Conservation (phyloP, 2,329 filamentous ascomycete species). For the Tetracladium maxilliforme region DNA sequence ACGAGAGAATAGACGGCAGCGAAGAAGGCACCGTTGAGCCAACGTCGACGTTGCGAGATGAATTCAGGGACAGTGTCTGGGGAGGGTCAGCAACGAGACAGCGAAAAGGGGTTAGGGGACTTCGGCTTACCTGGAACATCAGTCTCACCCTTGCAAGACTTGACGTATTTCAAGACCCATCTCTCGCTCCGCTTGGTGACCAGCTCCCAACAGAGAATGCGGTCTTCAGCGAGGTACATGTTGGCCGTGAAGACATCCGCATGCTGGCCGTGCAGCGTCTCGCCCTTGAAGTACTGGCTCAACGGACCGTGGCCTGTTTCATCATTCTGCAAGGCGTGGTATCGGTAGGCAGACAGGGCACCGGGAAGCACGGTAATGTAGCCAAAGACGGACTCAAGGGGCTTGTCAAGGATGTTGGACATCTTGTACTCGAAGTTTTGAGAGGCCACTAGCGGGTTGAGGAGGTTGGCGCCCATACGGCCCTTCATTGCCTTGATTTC, state of each 20-base stretch:
- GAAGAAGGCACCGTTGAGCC: conserved; percentile 98
- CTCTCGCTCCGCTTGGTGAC: conserved; percentile 88
- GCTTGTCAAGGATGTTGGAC: conserved; percentile 98
- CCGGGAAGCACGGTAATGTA: conserved; percentile 96
- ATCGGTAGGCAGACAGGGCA: conserved; percentile 88
- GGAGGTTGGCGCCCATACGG: conserved; percentile 62
- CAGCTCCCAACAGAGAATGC: conserved; percentile 85
- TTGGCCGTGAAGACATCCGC: conserved; percentile 97
- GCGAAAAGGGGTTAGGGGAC: too few relatives aligned
- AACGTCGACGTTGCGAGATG: conserved; percentile 87
- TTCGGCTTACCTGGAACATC: conserved; percentile 73
- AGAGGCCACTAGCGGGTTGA: conserved; percentile 90
- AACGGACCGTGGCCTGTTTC: conserved; percentile 88
- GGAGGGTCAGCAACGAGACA: conserved; percentile 4
- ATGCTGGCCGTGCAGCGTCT: conserved; percentile 89
- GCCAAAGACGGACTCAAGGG: conserved; percentile 89
- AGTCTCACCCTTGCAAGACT: conserved; percentile 90
- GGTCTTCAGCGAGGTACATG: conserved; percentile 84
- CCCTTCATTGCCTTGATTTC: conserved; percentile 98
- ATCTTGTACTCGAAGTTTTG: conserved; percentile 99
- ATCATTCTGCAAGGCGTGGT: conserved; percentile 92
- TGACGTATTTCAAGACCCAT: conserved; percentile 98
- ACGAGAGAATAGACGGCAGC: conserved; percentile 94
- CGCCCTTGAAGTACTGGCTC: conserved; percentile 98
- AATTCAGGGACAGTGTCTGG: conserved; percentile 87